phyloP scores from a whole-genome alignment of 257 asterid species.

The Coffea canephora region DNA sequence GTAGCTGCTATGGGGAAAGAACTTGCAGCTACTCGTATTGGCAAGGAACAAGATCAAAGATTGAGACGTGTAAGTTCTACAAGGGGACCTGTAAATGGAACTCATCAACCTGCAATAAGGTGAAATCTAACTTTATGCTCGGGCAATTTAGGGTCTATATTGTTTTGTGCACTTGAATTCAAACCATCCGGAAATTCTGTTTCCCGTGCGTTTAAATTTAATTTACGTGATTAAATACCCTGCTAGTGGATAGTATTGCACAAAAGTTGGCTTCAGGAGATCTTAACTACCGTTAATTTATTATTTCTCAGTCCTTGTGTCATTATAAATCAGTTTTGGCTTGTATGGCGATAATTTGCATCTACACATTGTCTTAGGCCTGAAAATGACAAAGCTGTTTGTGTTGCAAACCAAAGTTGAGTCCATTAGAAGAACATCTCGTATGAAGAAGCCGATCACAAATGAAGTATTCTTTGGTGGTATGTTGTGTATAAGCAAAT shows the following conservation, averaged over 20 bases:
- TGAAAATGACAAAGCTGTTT: neutral
- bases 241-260: neutral
- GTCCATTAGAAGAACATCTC: neutral
- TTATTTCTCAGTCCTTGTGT: neutral
- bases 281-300: neutral
- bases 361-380: neutral
- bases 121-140: slow-evolving; percentile 17
- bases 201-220: neutral
- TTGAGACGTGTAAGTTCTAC: slow-evolving; percentile 43
- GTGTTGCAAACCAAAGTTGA: neutral
- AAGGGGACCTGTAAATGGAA: slow-evolving; percentile 50
- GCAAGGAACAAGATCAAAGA: slow-evolving; percentile 69
- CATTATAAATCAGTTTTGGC: neutral
- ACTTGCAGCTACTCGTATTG: slow-evolving; percentile 58
- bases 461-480: neutral
- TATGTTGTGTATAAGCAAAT: neutral
- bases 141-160: neutral
- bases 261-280: neutral
- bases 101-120: slow-evolving; percentile 47
- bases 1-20: slow-evolving; percentile 86
- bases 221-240: too few relatives aligned
- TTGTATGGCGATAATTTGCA: neutral
- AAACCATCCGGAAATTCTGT: neutral
- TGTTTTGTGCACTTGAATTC: neutral
- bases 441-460: too few relatives aligned